Evolutionary conservation across 805 yeast species (phyloP).

Genomic region (Monosporozyma yasuniensis): DNA sequence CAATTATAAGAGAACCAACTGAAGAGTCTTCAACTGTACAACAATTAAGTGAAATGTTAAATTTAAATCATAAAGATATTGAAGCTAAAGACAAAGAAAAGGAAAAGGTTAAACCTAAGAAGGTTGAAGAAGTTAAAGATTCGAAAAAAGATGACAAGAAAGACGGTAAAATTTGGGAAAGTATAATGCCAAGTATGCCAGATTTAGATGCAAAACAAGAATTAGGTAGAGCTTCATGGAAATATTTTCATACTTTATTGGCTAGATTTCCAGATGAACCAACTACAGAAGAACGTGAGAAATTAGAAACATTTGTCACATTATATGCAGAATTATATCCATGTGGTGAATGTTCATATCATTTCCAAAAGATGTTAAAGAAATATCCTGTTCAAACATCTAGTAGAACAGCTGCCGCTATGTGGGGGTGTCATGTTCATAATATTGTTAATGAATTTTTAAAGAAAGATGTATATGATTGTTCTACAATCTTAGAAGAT

Average conservation of each 20-base stretch:
- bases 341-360: conserved; percentile 94
- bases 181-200: conserved; percentile 92
- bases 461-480: conserved; percentile 67
- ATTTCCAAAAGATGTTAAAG: conserved; percentile 60
- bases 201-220: conserved; percentile 63
- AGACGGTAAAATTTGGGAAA: neutral
- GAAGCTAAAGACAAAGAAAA: neutral
- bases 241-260: conserved; percentile 77
- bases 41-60: neutral
- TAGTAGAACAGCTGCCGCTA: conserved; percentile 69
- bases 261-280: conserved; percentile 91
- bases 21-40: neutral
- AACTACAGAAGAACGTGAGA: conserved; percentile 47
- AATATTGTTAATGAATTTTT: conserved; percentile 74
- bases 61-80: neutral
- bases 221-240: conserved; percentile 89
- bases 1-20: conserved; percentile 1
- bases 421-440: conserved; percentile 95
- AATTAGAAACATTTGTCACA: conserved; percentile 54
- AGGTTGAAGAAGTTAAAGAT: neutral
- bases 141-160: neutral
- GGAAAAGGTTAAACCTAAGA: neutral
- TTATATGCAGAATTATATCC: conserved; percentile 90
- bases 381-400: conserved; percentile 79
- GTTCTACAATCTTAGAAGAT: conserved; percentile 75